Base-by-base conservation (phyloP, 805 yeast genomes). In the Kodamaea neixiangensis region DNA sequence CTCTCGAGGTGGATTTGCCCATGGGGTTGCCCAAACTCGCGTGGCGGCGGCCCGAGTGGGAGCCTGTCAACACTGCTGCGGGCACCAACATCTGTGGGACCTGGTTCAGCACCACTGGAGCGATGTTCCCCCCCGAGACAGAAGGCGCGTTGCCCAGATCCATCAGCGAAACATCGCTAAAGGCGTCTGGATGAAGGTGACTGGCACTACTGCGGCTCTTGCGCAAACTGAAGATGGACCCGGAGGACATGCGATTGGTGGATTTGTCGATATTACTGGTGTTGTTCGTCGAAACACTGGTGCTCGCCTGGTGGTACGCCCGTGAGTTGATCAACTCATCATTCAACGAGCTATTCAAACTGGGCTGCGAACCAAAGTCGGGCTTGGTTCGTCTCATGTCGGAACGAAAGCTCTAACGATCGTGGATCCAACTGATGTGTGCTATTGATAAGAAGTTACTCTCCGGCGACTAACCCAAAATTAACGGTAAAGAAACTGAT, bases 141-240 rank as follows among this genome's bases (percentile, higher is more conserved):
- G 13, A 64, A 63, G 10, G 62, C 61, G 33, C 35, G 7, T 10
- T 17, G 9, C 47, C 47, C 38, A 29, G 58, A 51, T 73, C 77
- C 17, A 57, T 49, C 29, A 69, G 67, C 7, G 72, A 66, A 10
- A 55, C 48, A 51, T 73, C 76, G 51, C 68, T 64, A 42, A 35
- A 44, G 44, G 56, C 58, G 21, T 66, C 69, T 5, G 41, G 41
- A 29, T 51, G 43, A 22, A 51, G 21, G 43, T 53, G 52, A 33
- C 54, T 45, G 10, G 41, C 41, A 17, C 41, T 37, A 20, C 54
- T 55, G n/a, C 51, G 60, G 51, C 55, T 56, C 51, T 69, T 72
- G 34, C 73, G 59, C 38, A 72, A 57, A 51, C 73, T 67, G 57
- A 74, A 74, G 19, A 73, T 64, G 25, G 74, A 67, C 31, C 69